Percentiles rank a stretch among this genome's conserved stretches.
These are phyloP conservation scores for Endothia cerciana DNA, from an alignment of 2,329 filamentous ascomycete species.

Conservation along the genomic window DNA sequence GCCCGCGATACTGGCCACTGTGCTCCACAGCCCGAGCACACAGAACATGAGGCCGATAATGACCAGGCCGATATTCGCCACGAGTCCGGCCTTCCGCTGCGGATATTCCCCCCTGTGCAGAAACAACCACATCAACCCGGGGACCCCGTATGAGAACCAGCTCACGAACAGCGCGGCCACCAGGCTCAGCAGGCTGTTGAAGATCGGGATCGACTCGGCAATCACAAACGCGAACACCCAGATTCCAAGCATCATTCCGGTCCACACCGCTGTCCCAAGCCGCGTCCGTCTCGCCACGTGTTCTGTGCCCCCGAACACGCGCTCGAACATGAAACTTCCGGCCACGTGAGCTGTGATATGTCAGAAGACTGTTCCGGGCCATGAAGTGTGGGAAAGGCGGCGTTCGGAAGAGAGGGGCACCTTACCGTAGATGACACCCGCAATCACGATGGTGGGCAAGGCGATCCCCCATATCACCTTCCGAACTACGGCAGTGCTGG, in stretches of 20 bases:
- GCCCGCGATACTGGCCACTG: slow-evolving; percentile 41
- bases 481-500: slow-evolving; percentile 53
- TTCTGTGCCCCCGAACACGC: slow-evolving; percentile 63
- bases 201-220: slow-evolving; percentile 70
- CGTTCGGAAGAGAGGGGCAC: background rate
- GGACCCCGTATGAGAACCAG: slow-evolving; percentile 65
- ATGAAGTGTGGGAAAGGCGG: background rate
- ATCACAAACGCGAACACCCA: slow-evolving; percentile 70
- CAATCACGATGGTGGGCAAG: slow-evolving; percentile 70
- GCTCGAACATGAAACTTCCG: slow-evolving; percentile 67
- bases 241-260: slow-evolving; percentile 55
- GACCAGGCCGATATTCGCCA: slow-evolving; percentile 39
- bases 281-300: slow-evolving; percentile 55
- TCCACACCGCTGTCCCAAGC: slow-evolving; percentile 60
- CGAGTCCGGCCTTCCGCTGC: slow-evolving; percentile 39
- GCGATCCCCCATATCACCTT: slow-evolving; percentile 72
- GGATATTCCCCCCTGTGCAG: slow-evolving; percentile 49
- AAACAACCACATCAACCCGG: slow-evolving; percentile 53
- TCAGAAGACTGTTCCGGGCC: background rate
- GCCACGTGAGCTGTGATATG: slow-evolving; percentile 58
- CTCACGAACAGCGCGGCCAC: slow-evolving; percentile 66
- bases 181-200: slow-evolving; percentile 66
- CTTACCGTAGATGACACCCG: slow-evolving; percentile 65
- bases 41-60: slow-evolving; percentile 43
- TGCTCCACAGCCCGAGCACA: slow-evolving; percentile 45